phyloP scores from a whole-genome alignment of 2,329 filamentous ascomycete genomes.

The Cytospora piceicola region DNA sequence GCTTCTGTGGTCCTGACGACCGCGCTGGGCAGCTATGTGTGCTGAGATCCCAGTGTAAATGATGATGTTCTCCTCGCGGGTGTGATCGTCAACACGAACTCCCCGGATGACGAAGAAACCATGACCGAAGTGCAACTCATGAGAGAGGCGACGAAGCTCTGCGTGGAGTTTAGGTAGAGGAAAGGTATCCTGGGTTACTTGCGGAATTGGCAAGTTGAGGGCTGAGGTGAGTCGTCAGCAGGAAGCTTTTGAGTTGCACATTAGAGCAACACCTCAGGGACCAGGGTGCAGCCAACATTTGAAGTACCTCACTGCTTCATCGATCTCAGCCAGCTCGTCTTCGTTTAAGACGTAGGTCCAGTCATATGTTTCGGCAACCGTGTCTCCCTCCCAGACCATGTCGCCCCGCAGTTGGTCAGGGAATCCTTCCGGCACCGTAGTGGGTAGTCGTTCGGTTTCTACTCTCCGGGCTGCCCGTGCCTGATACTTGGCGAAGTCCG shows the following conservation, averaged over 20 bases:
- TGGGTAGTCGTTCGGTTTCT: slow-evolving; percentile 45
- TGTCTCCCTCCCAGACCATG: slow-evolving; percentile 61
- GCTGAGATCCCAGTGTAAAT: slow-evolving; percentile 64
- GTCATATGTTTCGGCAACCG: slow-evolving; percentile 51
- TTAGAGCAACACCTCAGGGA: too few relatives aligned
- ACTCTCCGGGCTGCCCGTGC: slow-evolving; percentile 51
- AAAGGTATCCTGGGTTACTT: slow-evolving; percentile 56
- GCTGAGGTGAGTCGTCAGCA: slow-evolving; percentile 34
- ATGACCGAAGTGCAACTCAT: slow-evolving; percentile 59
- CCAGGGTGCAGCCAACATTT: slow-evolving; percentile 38
- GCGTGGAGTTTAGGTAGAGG: slow-evolving; percentile 56
- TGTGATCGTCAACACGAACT: slow-evolving; percentile 55
- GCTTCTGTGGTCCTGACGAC: slow-evolving; percentile 53
- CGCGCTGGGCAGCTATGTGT: slow-evolving; percentile 59
- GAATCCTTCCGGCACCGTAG: slow-evolving; percentile 53
- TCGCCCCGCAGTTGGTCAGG: slow-evolving; percentile 52
- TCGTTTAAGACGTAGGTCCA: slow-evolving; percentile 57
- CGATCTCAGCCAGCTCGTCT: slow-evolving; percentile 54
- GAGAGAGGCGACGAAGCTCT: slow-evolving; percentile 54
- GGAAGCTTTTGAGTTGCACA: too few relatives aligned
- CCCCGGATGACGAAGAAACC: slow-evolving; percentile 67
- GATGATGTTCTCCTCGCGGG: slow-evolving; percentile 59
- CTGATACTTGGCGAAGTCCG: slow-evolving; percentile 57
- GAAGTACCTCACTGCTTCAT: slow-evolving; percentile 46
- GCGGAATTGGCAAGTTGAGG: slow-evolving; percentile 43